Evolutionary conservation across 805 yeast genomes (phyloP).

Genomic region (Cyberlindnera meyerae): DNA sequence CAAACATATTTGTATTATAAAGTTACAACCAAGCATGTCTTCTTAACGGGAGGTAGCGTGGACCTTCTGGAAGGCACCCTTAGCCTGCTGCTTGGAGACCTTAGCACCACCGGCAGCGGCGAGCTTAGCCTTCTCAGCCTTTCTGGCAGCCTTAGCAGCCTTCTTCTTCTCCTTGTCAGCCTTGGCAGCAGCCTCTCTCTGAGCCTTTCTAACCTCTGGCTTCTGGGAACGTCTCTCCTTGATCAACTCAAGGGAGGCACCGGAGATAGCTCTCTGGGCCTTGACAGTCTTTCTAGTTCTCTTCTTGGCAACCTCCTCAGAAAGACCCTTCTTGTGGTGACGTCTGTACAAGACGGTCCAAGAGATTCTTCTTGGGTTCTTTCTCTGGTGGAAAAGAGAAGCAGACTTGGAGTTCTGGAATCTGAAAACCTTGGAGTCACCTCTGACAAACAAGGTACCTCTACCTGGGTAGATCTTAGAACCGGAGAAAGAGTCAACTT

Average conservation of each 20-base stretch:
- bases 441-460: constrained; percentile 98
- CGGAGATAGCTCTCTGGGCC: constrained; percentile 98
- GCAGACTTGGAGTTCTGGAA: constrained; percentile 97
- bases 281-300: constrained; percentile 96
- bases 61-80: constrained; percentile 98
- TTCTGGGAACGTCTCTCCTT: constrained; percentile 94
- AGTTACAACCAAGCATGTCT: constrained; percentile 11
- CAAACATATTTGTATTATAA: constrained; percentile 15
- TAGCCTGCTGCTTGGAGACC: constrained; percentile 93
- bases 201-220: constrained; percentile 97
- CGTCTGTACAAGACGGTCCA: constrained; percentile 99
- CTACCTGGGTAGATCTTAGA: constrained; percentile 99
- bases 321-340: constrained; percentile 99
- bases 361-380: constrained; percentile 99
- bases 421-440: constrained; percentile 99
- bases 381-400: constrained; percentile 98
- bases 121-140: constrained; percentile 83
- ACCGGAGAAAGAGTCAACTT: constrained; percentile 99
- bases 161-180: constrained; percentile 86
- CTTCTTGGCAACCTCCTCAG: constrained; percentile 97
- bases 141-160: constrained; percentile 90
- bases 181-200: constrained; percentile 85
- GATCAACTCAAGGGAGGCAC: constrained; percentile 98
- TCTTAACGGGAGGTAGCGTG: constrained; percentile 92
- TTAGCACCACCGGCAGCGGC: constrained; percentile 73